Evolutionary conservation across 2,329 filamentous ascomycete species (phyloP), one percentile per base, ranked within the genome.

Genomic region (Monilinia aucupariae): DNA sequence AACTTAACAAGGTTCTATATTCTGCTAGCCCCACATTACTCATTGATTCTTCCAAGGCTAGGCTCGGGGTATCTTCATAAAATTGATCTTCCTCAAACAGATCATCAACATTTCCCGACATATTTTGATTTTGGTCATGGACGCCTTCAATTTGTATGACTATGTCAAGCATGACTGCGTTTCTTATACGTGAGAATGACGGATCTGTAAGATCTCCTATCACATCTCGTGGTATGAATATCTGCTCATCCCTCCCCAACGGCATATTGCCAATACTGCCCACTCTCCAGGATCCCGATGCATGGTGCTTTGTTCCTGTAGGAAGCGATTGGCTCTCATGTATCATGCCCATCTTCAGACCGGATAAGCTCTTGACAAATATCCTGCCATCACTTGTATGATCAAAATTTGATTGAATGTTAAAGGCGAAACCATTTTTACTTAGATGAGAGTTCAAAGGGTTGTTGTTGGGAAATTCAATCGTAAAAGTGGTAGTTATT

Each of bases 221-320:
- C 32, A 93, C 83, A 64, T 91, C 86, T 30, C 89, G 85, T 53
- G 88, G 82, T 67, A 97, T 83, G 72, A 90, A 90, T 25, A 97
- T 85, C 67, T 88, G 90, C 75, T 97, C 93, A 72, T 97, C 91
- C 54, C 89, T 87, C 4, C 93, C 93, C 4, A 99, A 80, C 0
- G 89, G 84, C 48, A 92, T 83, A 68, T 89, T 90, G 49, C 91
- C 92, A 66, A 96, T 86, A 51, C 89, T 88, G 63, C 89, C 90
- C 49, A 97, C 87, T 62, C 87, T 82, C 81, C 89, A 92, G 17
- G 78, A 75, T 41, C 80, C 75, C 20, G 80, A 76, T 3, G 73
- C 61, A 4, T 52, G 34, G 0, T 71, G 72, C 17, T 78, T 76
- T 50, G 73, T 70, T 2, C 75, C 67, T 2, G 73, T 53, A 48